These are phyloP conservation scores for Malania oleifera DNA, from an alignment of 164 flowering plant genomes.

Conservation along the genomic window DNA sequence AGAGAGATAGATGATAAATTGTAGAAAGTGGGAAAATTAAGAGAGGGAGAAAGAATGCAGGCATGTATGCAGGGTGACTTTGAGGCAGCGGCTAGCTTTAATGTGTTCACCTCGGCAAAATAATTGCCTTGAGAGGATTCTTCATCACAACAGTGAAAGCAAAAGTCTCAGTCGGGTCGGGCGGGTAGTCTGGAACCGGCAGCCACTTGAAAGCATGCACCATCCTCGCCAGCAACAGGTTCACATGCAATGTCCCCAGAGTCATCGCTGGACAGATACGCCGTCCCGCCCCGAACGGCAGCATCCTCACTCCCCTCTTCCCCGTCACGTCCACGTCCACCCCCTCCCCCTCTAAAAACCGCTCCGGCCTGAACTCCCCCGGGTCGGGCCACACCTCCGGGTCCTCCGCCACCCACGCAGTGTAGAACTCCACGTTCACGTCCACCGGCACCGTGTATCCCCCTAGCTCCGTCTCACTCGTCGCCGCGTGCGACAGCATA, in stretches of 20 bases:
- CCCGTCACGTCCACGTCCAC: constrained; percentile 79
- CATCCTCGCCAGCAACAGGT: constrained; percentile 69
- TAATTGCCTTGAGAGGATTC: constrained; percentile 68
- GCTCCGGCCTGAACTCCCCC: constrained; percentile 70
- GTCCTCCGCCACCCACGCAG: constrained; percentile 76
- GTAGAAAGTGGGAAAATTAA: no score
- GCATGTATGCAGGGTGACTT: no score
- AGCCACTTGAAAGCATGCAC: constrained; percentile 80
- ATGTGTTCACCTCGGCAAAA: constrained; percentile 45
- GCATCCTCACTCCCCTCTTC: constrained; percentile 57
- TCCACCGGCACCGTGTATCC: constrained; percentile 68
- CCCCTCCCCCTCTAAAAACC: constrained; percentile 73
- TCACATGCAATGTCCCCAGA: constrained; percentile 62
- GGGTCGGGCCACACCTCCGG: constrained; percentile 71
- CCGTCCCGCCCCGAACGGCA: constrained; percentile 89
- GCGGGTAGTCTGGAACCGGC: constrained; percentile 46
- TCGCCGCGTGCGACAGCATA: constrained; percentile 66
- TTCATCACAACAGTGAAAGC: constrained; percentile 94
- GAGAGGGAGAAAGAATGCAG: no score
- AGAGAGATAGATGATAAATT: no score
- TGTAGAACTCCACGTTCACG: constrained; percentile 69
- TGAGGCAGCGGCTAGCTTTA: no score
- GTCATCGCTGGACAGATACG: constrained; percentile 81
- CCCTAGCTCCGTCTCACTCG: constrained; percentile 53
- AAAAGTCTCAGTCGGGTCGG: constrained; percentile 81